These are phyloP conservation scores for Colletotrichum brevisporum DNA, from an alignment of 2,329 filamentous ascomycete genomes.

Conservation along the genomic window DNA sequence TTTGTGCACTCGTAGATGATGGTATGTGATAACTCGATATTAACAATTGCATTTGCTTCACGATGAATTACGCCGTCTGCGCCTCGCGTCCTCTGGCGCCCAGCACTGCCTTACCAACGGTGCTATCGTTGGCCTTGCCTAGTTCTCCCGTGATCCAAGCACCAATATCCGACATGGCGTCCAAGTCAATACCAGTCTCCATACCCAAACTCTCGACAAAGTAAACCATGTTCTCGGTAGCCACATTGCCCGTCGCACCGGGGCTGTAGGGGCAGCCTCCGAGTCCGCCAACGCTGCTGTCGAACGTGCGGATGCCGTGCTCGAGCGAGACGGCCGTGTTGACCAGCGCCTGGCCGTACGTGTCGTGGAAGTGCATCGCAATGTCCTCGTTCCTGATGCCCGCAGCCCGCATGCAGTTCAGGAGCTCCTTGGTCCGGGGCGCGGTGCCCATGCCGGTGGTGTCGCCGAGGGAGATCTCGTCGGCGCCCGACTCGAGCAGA, in stretches of 20 bases:
- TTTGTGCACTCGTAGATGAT: no score
- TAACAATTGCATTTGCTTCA: no score
- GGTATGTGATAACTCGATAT: no score
- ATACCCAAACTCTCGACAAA: constrained; percentile 81
- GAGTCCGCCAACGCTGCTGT: constrained; percentile 83
- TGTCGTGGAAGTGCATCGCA: constrained; percentile 91
- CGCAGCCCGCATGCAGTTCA: constrained; percentile 75
- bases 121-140: constrained; percentile 74
- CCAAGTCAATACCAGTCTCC: constrained; percentile 79
- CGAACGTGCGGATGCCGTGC: constrained; percentile 83
- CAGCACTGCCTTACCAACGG: constrained; percentile 76
- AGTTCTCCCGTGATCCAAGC: constrained; percentile 78
- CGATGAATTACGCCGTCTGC: constrained; percentile 15
- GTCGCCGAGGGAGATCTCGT: constrained; percentile 91
- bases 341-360: constrained; percentile 87
- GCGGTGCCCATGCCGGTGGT: constrained; percentile 92
- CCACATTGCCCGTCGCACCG: constrained; percentile 88
- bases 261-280: constrained; percentile 90
- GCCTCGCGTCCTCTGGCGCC: constrained; percentile 57
- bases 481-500: constrained; percentile 87
- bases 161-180: constrained; percentile 77
- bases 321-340: constrained; percentile 85
- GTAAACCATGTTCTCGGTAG: constrained; percentile 88
- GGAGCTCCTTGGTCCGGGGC: constrained; percentile 75
- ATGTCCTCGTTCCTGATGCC: constrained; percentile 79